A percentile compares a stretch with the other conserved stretches of the same genome.
Evolutionary conservation across 2,329 filamentous ascomycete species (phyloP).

Genomic region (Cladosporium sp.): DNA sequence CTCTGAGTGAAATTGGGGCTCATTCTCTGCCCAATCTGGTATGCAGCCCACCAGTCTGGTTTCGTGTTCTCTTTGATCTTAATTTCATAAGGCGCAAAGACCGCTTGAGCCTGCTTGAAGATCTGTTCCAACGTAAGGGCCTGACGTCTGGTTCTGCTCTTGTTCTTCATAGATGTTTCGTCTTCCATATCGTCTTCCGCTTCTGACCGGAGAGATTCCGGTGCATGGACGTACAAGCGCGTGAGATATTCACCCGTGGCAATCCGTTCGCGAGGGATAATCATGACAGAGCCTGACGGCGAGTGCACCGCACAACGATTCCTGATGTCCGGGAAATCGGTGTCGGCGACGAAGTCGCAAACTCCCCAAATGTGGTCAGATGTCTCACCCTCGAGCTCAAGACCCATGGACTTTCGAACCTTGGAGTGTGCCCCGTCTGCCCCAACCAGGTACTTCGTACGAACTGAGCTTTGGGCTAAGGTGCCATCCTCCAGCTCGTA

Average conservation of each 20-base stretch:
- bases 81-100: background rate
- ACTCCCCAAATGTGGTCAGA: slow-evolving; percentile 35
- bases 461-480: background rate
- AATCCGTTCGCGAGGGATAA: background rate
- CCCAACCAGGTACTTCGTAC: background rate
- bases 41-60: background rate
- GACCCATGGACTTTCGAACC: background rate
- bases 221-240: background rate
- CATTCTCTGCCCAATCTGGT: background rate
- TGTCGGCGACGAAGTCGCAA: slow-evolving; percentile 32
- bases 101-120: background rate
- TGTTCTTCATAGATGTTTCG: background rate
- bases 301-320: background rate
- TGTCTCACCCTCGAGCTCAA: background rate
- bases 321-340: slow-evolving; percentile 58
- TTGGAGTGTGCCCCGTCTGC: background rate
- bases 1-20: background rate
- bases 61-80: background rate
- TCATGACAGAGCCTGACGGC: background rate
- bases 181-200: background rate
- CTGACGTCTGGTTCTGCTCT: background rate
- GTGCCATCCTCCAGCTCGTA: background rate
- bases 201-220: background rate
- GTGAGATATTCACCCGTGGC: background rate
- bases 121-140: background rate